Evolutionary conservation across 208 protist genomes (phyloP).

Genomic region (Trypanosoma mega): DNA sequence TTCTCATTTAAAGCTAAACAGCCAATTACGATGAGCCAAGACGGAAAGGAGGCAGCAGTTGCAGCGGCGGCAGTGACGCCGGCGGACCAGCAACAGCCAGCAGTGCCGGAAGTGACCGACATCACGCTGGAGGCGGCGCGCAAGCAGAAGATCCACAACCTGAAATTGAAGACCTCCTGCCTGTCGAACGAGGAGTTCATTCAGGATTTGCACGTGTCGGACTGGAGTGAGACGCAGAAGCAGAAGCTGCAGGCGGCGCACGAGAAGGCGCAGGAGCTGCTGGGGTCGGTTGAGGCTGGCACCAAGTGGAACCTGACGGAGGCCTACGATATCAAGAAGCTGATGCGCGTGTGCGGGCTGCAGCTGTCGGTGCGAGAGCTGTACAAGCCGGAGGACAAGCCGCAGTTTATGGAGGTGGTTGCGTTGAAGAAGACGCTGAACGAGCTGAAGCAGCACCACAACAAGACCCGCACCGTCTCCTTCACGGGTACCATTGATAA

Average conservation of each 20-base stretch:
- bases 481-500: conserved; percentile 57
- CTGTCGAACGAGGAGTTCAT: conserved; percentile 56
- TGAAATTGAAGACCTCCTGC: conserved; percentile 48
- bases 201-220: conserved; percentile 54
- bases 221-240: conserved; percentile 57
- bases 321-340: conserved; percentile 60
- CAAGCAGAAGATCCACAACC: conserved; percentile 58
- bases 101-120: conserved; percentile 40
- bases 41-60: conserved; percentile 18
- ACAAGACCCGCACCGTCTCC: conserved; percentile 54
- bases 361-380: conserved; percentile 51
- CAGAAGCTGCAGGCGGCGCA: conserved; percentile 52
- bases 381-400: conserved; percentile 61
- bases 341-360: conserved; percentile 54
- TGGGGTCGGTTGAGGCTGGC: conserved; percentile 37
- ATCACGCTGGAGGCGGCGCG: conserved; percentile 50
- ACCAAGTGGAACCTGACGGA: conserved; percentile 55
- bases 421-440: conserved; percentile 46
- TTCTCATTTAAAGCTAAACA: neutral
- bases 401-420: conserved; percentile 53
- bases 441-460: conserved; percentile 57
- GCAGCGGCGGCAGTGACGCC: conserved; percentile 4
- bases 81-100: conserved; percentile 23
- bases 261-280: conserved; percentile 45
- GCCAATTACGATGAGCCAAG: neutral